Conservation (phyloP, 164 flowering plant species). For the Aristolochia contorta region DNA sequence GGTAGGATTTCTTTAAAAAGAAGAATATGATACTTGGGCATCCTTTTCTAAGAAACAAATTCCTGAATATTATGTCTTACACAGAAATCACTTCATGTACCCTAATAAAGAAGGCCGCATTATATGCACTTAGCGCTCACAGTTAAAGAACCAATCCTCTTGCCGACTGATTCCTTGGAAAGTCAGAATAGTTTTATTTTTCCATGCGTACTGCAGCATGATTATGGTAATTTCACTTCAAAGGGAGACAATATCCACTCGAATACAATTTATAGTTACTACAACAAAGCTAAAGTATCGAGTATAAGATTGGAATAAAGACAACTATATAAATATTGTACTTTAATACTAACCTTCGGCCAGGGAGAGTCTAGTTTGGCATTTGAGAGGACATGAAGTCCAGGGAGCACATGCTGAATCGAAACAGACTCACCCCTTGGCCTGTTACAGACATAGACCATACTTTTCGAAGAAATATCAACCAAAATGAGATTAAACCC, state of each 20-base stretch:
- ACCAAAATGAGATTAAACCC: slow-evolving; percentile 53
- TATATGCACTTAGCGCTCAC: too few species aligned
- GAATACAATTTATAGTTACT: background rate
- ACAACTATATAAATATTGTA: background rate
- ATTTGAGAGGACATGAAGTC: slow-evolving; percentile 57
- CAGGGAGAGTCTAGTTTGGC: slow-evolving; percentile 47
- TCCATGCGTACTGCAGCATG: too few species aligned
- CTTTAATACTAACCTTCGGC: slow-evolving; percentile 34
- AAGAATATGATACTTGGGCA: too few species aligned
- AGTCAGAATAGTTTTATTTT: too few species aligned
- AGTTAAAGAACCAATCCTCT: too few species aligned
- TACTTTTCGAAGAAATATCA: slow-evolving; percentile 35
- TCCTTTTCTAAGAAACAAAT: too few species aligned
- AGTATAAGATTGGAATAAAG: background rate
- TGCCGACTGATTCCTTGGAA: too few species aligned
- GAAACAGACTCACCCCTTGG: slow-evolving; percentile 29
- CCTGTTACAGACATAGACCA: slow-evolving; percentile 54
- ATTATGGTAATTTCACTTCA: too few species aligned
- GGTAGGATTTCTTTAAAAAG: too few species aligned
- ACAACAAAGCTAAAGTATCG: background rate
- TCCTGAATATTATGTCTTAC: too few species aligned
- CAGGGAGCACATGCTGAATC: slow-evolving; percentile 41
- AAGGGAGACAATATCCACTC: background rate
- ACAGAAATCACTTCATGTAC: too few species aligned
- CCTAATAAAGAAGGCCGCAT: too few species aligned